Evolutionary conservation across 768 basidiomycete genomes (phyloP).

Genomic region (Russula sp.): DNA sequence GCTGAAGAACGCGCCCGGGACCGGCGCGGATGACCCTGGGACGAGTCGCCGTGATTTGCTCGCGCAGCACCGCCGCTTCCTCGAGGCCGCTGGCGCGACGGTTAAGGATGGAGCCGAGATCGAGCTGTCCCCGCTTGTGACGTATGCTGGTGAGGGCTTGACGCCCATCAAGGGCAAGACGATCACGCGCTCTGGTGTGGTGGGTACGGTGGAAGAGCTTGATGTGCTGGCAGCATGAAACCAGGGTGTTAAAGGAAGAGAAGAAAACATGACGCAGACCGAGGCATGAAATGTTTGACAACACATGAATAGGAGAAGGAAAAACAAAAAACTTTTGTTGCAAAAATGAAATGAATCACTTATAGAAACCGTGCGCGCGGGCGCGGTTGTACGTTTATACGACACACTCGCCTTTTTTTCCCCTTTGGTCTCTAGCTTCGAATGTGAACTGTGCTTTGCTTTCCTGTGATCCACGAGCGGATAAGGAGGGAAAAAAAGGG

Average conservation of each 20-base stretch:
- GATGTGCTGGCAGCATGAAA: conserved; percentile 48
- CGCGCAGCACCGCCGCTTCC: conserved; percentile 78
- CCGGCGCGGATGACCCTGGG: conserved; percentile 80
- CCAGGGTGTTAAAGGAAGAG: not conserved
- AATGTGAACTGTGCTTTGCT: not conserved
- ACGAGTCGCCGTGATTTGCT: conserved; percentile 88
- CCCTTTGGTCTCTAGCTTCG: not conserved
- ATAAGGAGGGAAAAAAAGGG: not conserved
- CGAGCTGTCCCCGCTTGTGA: conserved; percentile 82
- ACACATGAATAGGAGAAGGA: not conserved
- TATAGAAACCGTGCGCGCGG: not conserved
- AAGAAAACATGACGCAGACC: not conserved
- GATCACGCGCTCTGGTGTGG: conserved; percentile 68
- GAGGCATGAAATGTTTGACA: not conserved
- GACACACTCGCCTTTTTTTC: not conserved
- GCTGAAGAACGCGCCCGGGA: conserved; percentile 89
- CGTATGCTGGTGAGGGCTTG: conserved; percentile 90
- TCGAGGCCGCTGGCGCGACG: conserved; percentile 69
- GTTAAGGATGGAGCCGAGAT: conserved; percentile 74
- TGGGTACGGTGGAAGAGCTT: conserved; percentile 58
- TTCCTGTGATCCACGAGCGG: not conserved
- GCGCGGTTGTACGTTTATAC: not conserved
- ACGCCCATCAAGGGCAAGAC: conserved; percentile 68
- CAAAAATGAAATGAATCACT: not conserved
- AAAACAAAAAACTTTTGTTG: not conserved